Conservation (phyloP, 768 basidiomycete species). For the Pisolithus marmoratus region DNA sequence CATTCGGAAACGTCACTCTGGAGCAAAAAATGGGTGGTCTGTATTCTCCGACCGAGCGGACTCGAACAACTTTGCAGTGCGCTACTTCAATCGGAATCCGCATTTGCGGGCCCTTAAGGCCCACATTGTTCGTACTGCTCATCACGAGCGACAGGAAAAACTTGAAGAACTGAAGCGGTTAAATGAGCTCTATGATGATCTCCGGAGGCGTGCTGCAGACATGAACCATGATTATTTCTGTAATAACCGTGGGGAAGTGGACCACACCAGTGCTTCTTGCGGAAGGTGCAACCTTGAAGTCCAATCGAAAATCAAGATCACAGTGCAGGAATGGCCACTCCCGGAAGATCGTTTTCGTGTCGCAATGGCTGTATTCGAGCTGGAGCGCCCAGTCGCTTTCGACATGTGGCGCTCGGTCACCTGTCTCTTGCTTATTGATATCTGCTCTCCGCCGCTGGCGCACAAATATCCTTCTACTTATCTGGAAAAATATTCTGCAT, state of each 20-base stretch:
- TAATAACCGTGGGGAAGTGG: neutral
- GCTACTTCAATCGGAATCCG: conserved; percentile 22
- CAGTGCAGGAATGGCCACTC: conserved; percentile 40
- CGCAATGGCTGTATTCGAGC: conserved; percentile 33
- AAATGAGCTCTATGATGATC: conserved; percentile 10
- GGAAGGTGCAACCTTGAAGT: conserved; percentile 21
- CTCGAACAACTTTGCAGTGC: conserved; percentile 24
- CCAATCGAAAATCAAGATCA: conserved; percentile 24
- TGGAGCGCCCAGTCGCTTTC: conserved; percentile 34
- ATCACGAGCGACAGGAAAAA: conserved; percentile 11
- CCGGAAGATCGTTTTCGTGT: conserved; percentile 17
- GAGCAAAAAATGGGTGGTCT: conserved; percentile 15
- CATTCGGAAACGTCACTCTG: conserved; percentile 22
- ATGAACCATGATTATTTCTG: neutral
- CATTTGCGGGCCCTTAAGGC: conserved; percentile 17
- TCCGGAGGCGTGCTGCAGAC: neutral
- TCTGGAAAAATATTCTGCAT: conserved; percentile 2
- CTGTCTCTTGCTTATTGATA: conserved; percentile 31
- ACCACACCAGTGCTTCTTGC: too few species aligned
- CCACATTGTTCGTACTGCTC: conserved; percentile 26
- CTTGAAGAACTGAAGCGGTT: neutral
- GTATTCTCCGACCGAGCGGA: conserved; percentile 27
- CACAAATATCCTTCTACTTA: neutral
- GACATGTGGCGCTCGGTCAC: conserved; percentile 41
- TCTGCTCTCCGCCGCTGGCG: conserved; percentile 16